Base-by-base conservation (phyloP, 176 grass and related monocot genomes). In the Avena insularis region DNA sequence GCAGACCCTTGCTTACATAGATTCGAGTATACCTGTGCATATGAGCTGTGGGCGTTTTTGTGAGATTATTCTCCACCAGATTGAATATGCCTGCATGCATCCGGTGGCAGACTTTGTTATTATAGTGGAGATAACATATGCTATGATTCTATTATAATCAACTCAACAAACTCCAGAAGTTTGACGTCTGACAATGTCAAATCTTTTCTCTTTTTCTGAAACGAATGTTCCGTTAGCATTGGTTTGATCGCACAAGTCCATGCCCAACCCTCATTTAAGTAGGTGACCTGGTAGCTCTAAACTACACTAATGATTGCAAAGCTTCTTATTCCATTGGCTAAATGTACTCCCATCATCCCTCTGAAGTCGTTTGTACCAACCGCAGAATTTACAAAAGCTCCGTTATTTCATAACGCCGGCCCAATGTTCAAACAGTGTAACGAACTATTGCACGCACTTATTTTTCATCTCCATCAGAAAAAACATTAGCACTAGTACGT, bases 91-190 rank as follows among this genome's bases (percentile, higher is more conserved):
- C 1, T 60, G 46, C 46, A 9, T 48, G 46, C 4, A 71, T 71
- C 27, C 77, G 16, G 64, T 71, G 46, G 8, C 12, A 10, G 4
- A 68, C 48, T 82, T 86, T 25, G 86, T 60, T 69, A 82, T 60
- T 78, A 40, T 78, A 40, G 23, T 20, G 9, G 1, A 21, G 79
- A 90, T 90, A 90, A 78, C 64, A 87, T 90, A 65, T 70, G 25
- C 23, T 14, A 74, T 68, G 21, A 35, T 35, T 35, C 33, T 35
- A 35, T 2, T 35, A 35, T 35, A 35, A 35, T 35, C 33, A 35
- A 35, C 33, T 35, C 33, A 35, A 35, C 33, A 35, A 35, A 35
- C 40, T 10, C 20, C 83, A 66, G 70, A 75, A 72, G 82, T 16
- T 60, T 51, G 35, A 16, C 53, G 82, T 65, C 65, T 46, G 55